A percentile compares a stretch with the other conserved stretches of the same genome.
Evolutionary conservation across 2,329 filamentous ascomycete genomes (phyloP).

Genomic region (Cordyceps cateniannulata): DNA sequence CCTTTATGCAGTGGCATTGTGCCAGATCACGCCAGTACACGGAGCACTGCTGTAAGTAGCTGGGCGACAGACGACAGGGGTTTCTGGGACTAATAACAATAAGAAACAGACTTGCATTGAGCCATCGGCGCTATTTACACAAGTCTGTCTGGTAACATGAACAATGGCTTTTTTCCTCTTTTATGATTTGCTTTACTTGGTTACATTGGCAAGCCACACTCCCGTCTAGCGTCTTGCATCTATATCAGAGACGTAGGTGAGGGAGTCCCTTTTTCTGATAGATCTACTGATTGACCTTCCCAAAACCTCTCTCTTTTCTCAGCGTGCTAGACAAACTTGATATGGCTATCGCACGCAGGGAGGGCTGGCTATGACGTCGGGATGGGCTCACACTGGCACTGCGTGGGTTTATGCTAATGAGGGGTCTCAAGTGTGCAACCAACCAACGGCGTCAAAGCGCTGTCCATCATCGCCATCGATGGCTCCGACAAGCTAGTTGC

Average conservation of each 20-base stretch:
- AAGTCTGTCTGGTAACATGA: not conserved
- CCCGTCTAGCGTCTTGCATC: not conserved
- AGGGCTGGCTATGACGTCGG: not conserved
- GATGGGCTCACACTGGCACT: not conserved
- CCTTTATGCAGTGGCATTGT: not conserved
- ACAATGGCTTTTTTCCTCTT: not conserved
- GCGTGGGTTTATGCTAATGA: not conserved
- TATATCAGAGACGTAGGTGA: not conserved
- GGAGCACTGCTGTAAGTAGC: not conserved
- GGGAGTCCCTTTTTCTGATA: not conserved
- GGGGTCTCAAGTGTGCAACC: not conserved
- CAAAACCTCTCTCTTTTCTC: not conserved
- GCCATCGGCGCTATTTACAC: conserved; percentile 5
- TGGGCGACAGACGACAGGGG: not conserved
- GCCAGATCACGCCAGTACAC: conserved; percentile 1
- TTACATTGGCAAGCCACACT: not conserved
- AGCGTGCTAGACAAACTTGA: not conserved
- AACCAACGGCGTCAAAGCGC: conserved; percentile 2
- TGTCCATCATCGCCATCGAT: too few relatives aligned
- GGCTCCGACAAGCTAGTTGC: not conserved
- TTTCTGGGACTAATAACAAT: too few relatives aligned
- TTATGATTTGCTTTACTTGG: not conserved
- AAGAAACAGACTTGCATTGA: conserved; percentile 2
- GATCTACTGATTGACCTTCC: not conserved
- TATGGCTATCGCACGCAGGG: not conserved